These are phyloP conservation scores for Rubus idaeus DNA, from an alignment of 306 rosid genomes.

Conservation along the genomic window DNA sequence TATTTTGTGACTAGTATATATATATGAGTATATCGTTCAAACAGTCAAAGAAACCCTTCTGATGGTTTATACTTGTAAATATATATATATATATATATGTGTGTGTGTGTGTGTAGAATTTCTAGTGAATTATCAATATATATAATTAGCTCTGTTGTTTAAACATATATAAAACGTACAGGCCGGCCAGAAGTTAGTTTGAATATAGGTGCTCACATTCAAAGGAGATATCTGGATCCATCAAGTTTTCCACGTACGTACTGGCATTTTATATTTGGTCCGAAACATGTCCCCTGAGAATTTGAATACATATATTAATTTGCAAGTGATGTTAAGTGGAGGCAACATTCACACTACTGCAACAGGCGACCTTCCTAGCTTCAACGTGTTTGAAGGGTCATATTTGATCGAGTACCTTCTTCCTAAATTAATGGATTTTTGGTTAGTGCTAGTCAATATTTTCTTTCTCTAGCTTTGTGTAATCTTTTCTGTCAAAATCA, in stretches of 20 bases:
- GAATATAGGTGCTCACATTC: constrained; percentile 21
- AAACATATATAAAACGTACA: background rate
- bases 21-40: constrained; percentile 37
- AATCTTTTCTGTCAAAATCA: constrained; percentile 1
- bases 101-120: no score
- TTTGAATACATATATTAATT: background rate
- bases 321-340: background rate
- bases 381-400: constrained; percentile 42
- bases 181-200: constrained; percentile 26
- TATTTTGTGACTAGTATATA: constrained; percentile 24
- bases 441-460: constrained; percentile 31
- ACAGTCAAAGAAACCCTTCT: constrained; percentile 41
- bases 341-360: background rate
- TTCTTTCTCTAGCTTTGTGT: background rate
- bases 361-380: background rate
- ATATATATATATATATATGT: no score
- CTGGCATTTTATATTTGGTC: constrained; percentile 4
- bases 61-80: constrained; percentile 7
- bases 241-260: constrained; percentile 11
- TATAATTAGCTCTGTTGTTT: background rate
- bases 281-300: background rate
- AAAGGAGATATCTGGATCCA: background rate
- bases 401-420: no score
- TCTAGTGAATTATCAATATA: background rate
- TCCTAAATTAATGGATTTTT: background rate